These are phyloP conservation scores for Parafenestella ontariensis DNA, from an alignment of 2,329 filamentous ascomycete genomes.

Conservation along the genomic window DNA sequence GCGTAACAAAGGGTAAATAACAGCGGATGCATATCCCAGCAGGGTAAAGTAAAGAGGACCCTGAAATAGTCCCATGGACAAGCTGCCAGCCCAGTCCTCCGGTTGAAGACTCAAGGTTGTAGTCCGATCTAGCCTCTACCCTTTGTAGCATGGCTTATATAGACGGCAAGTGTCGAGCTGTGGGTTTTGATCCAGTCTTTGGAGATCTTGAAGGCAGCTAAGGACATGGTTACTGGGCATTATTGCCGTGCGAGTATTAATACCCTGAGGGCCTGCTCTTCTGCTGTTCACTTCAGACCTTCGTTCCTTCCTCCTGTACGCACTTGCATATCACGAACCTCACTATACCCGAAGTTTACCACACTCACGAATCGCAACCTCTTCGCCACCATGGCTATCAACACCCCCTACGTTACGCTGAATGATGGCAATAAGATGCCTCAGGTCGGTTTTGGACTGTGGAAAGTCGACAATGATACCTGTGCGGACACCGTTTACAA, in stretches of 20 bases:
- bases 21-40: conserved; percentile 19
- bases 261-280: conserved; percentile 25
- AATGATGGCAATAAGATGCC: conserved; percentile 49
- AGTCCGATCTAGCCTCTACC: conserved; percentile 24
- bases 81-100: conserved; percentile 17
- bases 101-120: conserved; percentile 34
- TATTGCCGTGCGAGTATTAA: conserved; percentile 33
- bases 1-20: conserved; percentile 29
- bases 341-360: not conserved
- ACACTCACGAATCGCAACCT: conserved; percentile 15
- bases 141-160: conserved; percentile 31
- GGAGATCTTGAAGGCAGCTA: conserved; percentile 1
- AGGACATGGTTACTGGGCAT: conserved; percentile 26
- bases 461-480: conserved; percentile 43
- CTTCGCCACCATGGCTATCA: conserved; percentile 35
- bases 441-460: conserved; percentile 45
- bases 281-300: conserved; percentile 12
- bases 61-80: not conserved
- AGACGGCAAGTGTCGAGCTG: conserved; percentile 8
- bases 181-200: not conserved
- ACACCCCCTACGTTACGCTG: conserved; percentile 38
- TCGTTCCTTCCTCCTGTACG: conserved; percentile 10
- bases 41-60: conserved; percentile 22
- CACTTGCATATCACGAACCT: conserved; percentile 9
- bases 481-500: conserved; percentile 45